These are phyloP conservation scores for Drosera spatulata DNA, from an alignment of 179 eudicot species.

Conservation along the genomic window DNA sequence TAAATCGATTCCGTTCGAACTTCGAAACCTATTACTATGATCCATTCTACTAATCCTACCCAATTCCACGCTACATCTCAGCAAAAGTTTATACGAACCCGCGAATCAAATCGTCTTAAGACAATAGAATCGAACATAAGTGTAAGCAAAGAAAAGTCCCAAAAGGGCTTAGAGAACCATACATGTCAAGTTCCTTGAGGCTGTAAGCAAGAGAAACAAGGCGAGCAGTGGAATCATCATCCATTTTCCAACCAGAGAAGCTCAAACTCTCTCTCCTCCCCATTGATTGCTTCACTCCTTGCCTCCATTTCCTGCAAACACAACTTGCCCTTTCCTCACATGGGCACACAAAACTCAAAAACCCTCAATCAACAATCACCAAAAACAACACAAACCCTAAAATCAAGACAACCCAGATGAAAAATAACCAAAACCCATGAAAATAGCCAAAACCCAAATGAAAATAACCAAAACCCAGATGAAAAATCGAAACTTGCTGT, in stretches of 20 bases:
- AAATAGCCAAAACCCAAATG: not conserved
- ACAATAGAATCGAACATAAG: not conserved
- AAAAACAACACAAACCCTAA: not conserved
- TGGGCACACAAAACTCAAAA: not conserved
- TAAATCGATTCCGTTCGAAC: too few species aligned
- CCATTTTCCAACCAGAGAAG: constrained; percentile 82
- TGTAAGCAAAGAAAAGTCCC: not conserved
- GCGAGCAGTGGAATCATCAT: constrained; percentile 73
- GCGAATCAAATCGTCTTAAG: too few species aligned
- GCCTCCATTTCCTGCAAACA: constrained; percentile 74
- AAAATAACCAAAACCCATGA: not conserved
- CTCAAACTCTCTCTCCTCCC: constrained; percentile 60
- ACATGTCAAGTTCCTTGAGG: constrained; percentile 93
- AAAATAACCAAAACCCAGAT: not conserved
- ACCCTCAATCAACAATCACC: not conserved
- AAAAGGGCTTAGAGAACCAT: not conserved
- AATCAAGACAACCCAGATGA: not conserved
- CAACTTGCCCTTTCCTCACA: constrained; percentile 44
- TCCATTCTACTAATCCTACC: too few species aligned
- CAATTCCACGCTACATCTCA: too few species aligned
- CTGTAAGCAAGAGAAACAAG: constrained; percentile 61
- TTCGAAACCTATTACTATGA: too few species aligned
- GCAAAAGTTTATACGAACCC: too few species aligned
- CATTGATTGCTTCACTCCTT: constrained; percentile 77
- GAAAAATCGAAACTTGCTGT: not conserved